These are phyloP conservation scores for Neopestalotiopsis clavispora DNA, from an alignment of 2,329 filamentous ascomycete genomes.

Conservation along the genomic window DNA sequence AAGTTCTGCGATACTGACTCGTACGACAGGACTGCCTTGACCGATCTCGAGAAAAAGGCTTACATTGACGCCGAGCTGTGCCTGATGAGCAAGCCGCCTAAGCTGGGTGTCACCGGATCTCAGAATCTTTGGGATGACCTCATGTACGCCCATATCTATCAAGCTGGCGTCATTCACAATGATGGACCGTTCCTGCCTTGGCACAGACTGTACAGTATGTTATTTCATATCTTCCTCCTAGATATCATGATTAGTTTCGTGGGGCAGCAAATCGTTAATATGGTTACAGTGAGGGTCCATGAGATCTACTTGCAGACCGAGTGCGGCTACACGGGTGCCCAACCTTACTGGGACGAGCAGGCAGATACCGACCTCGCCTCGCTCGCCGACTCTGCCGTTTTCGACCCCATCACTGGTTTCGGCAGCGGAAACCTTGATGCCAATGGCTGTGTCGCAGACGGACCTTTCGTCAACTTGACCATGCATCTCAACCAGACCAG, in stretches of 20 bases:
- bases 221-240: not conserved
- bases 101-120: conserved; percentile 1
- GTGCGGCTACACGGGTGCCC: conserved; percentile 10
- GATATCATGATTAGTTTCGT: not conserved
- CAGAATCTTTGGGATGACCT: conserved; percentile 13
- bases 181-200: not conserved
- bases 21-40: not conserved
- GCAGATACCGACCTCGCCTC: not conserved
- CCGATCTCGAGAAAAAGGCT: conserved; percentile 1
- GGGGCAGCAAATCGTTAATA: not conserved
- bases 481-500: not conserved
- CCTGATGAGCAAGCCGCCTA: conserved; percentile 14
- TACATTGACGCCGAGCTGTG: conserved; percentile 13
- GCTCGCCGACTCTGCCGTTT: not conserved
- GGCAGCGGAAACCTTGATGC: not conserved
- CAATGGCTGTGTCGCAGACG: conserved; percentile 6
- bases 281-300: not conserved
- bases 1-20: not conserved
- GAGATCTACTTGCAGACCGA: conserved; percentile 16
- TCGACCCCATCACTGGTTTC: conserved; percentile 3
- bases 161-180: not conserved
- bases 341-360: conserved; percentile 6
- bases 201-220: not conserved
- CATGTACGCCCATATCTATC: not conserved
- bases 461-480: conserved; percentile 12